These are phyloP conservation scores for Nakazawaea holstii DNA, from an alignment of 805 yeast species.

Conservation along the genomic window DNA sequence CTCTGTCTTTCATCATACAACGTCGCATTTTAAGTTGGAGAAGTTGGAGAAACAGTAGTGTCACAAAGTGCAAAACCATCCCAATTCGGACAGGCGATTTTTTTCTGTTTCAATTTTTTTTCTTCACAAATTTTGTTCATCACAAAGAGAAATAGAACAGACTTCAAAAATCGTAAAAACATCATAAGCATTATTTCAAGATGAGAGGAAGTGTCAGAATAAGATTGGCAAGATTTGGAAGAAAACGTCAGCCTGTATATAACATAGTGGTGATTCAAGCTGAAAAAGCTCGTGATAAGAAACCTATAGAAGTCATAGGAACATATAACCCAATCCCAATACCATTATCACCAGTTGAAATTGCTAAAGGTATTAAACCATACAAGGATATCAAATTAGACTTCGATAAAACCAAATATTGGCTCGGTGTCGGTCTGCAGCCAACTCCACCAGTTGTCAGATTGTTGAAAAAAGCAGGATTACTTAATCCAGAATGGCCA, in stretches of 20 bases:
- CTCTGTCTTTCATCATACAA: too few relatives aligned
- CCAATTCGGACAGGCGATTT: too few relatives aligned
- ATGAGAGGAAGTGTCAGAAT: constrained; percentile 78
- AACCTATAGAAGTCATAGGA: constrained; percentile 93
- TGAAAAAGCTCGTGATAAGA: constrained; percentile 71
- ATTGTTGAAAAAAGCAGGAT: constrained; percentile 74
- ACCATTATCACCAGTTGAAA: constrained; percentile 59
- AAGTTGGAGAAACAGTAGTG: too few relatives aligned
- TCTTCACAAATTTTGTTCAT: neutral
- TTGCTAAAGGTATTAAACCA: constrained; percentile 48
- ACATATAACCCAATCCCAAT: constrained; percentile 83
- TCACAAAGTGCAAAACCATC: too few relatives aligned
- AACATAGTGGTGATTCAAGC: constrained; percentile 86
- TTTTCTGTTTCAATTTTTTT: neutral
- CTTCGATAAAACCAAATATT: constrained; percentile 84
- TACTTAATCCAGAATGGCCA: constrained; percentile 56
- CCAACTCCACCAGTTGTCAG: constrained; percentile 79
- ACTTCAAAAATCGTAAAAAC: neutral
- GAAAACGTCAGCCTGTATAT: constrained; percentile 80
- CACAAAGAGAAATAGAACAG: neutral
- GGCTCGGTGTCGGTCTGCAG: constrained; percentile 97
- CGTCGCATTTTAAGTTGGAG: too few relatives aligned
- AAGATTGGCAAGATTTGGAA: constrained; percentile 89
- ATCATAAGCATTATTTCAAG: neutral
- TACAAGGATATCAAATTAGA: constrained; percentile 79